These are phyloP conservation scores for Neofusicoccum sp. DNA, from an alignment of 2,329 filamentous ascomycete genomes.

Conservation along the genomic window DNA sequence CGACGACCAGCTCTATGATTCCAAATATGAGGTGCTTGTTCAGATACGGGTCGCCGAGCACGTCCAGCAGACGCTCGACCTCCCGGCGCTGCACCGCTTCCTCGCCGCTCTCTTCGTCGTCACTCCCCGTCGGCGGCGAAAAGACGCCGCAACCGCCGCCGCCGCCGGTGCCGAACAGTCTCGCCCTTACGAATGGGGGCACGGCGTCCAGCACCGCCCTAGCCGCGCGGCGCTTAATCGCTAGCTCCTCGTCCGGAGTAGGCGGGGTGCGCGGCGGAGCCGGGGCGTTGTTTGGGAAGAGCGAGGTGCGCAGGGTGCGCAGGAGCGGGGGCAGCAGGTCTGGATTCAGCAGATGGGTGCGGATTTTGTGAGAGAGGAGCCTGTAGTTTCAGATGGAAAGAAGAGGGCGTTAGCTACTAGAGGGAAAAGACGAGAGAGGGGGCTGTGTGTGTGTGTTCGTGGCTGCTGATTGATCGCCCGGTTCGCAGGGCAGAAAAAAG, in stretches of 20 bases:
- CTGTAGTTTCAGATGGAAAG: constrained; percentile 32
- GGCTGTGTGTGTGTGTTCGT: neutral
- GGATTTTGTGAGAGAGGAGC: constrained; percentile 46
- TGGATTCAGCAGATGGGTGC: constrained; percentile 42
- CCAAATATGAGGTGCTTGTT: constrained; percentile 90
- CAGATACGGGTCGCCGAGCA: constrained; percentile 79
- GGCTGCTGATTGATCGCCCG: neutral
- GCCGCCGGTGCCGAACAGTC: constrained; percentile 27
- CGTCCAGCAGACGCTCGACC: constrained; percentile 61
- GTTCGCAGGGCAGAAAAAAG: neutral
- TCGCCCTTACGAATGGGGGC: constrained; percentile 42
- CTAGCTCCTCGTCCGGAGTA: constrained; percentile 58
- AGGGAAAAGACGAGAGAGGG: no score
- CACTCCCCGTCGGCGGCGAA: neutral
- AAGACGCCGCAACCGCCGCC: neutral
- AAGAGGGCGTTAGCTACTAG: constrained; percentile 20
- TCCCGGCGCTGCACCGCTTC: constrained; percentile 26
- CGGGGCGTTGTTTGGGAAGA: constrained; percentile 84
- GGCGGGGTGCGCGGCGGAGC: constrained; percentile 62
- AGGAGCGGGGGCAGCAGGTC: constrained; percentile 51
- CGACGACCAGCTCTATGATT: constrained; percentile 77
- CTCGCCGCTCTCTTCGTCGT: constrained; percentile 15
- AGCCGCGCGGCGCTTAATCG: constrained; percentile 66
- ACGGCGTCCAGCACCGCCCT: constrained; percentile 52
- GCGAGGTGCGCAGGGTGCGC: constrained; percentile 67